A percentile compares a stretch with the other conserved stretches of the same genome.
phyloP scores from a whole-genome alignment of 208 protist species.

The Phytomonas sp. region DNA sequence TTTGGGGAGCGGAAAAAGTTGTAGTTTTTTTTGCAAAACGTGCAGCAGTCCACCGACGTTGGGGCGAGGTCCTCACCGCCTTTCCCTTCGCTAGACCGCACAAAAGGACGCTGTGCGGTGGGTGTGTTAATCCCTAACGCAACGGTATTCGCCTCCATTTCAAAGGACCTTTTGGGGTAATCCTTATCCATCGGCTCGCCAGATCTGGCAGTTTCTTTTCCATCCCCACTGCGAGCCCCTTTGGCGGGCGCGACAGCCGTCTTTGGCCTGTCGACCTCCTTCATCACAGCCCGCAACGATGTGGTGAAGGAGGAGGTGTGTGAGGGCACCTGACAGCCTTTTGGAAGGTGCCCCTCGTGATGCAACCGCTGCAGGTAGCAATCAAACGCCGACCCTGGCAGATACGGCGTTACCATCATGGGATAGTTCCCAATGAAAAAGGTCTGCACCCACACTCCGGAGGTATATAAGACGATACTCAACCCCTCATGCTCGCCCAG shows the following conservation, averaged over 20 bases:
- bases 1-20: constrained; percentile 59
- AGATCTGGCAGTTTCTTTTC: not conserved
- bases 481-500: not conserved
- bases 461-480: constrained; percentile 45
- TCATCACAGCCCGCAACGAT: not conserved
- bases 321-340: not conserved
- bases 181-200: not conserved
- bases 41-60: constrained; percentile 17
- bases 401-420: constrained; percentile 44
- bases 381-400: constrained; percentile 44
- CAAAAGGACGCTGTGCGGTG: not conserved
- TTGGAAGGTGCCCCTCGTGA: not conserved
- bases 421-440: constrained; percentile 57
- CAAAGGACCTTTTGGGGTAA: not conserved
- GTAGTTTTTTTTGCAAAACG: constrained; percentile 58
- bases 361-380: constrained; percentile 22
- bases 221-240: not conserved
- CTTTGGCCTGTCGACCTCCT: not conserved
- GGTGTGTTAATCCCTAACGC: not conserved
- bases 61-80: not conserved
- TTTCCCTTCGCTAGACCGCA: not conserved
- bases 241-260: not conserved
- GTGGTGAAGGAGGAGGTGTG: not conserved
- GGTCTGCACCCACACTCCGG: constrained; percentile 41
- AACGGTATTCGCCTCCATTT: not conserved